These are phyloP conservation scores for Quercus suber DNA, from an alignment of 306 rosid genomes.

Conservation along the genomic window DNA sequence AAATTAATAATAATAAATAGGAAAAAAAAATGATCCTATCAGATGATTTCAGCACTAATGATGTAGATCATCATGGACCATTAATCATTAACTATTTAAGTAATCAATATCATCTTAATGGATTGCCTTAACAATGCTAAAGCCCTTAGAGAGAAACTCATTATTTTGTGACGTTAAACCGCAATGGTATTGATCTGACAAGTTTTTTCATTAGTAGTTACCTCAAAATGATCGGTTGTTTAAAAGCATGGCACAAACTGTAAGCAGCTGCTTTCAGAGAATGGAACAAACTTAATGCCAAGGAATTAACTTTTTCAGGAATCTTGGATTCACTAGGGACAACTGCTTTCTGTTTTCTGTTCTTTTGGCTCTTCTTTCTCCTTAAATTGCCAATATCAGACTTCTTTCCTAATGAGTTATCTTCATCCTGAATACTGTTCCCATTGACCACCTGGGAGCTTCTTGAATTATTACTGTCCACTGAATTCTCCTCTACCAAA, in stretches of 20 bases:
- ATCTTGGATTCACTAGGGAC: constrained; percentile 25
- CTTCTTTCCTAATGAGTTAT: constrained; percentile 31
- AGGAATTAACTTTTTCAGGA: constrained; percentile 33
- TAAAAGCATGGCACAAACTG: constrained; percentile 57
- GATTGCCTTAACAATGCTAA: neutral
- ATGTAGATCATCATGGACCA: neutral
- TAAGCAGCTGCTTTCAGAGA: constrained; percentile 59
- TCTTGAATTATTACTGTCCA: constrained; percentile 17
- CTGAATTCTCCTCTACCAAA: constrained; percentile 63
- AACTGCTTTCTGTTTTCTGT: constrained; percentile 29
- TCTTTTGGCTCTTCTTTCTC: constrained; percentile 55
- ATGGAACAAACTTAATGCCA: constrained; percentile 47
- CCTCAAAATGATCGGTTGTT: constrained; percentile 80
- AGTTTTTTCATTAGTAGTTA: constrained; percentile 22
- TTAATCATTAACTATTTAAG: neutral
- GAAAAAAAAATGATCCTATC: neutral
- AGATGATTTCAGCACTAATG: neutral
- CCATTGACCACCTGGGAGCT: constrained; percentile 24
- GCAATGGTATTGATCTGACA: neutral
- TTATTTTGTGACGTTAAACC: constrained; percentile 1
- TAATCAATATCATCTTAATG: neutral
- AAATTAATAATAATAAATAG: neutral
- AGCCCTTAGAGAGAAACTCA: neutral
- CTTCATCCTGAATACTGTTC: constrained; percentile 31
- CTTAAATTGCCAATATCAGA: constrained; percentile 34